Percentiles rank a stretch among this genome's conserved stretches.
Evolutionary conservation across 495 filamentous ascomycete species (phyloP).

Genomic region (Talaromyces trachyspermus): DNA sequence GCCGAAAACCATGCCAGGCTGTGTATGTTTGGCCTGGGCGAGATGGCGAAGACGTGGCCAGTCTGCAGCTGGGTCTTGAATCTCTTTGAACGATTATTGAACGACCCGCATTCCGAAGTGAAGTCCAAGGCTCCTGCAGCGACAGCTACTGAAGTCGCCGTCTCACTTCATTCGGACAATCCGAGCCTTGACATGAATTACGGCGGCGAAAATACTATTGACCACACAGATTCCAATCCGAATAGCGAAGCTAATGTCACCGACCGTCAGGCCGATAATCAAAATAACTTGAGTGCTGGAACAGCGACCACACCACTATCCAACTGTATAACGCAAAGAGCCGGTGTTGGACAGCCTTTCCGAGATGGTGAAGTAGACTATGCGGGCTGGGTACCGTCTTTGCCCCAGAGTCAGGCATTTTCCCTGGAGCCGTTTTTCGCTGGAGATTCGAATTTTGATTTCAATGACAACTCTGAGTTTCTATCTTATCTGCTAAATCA

Average conservation of each 20-base stretch:
- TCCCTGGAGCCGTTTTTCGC: background rate
- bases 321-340: too few relatives aligned
- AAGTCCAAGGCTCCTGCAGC: background rate
- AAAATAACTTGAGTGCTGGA: too few relatives aligned
- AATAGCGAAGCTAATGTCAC: too few relatives aligned
- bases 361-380: background rate
- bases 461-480: constrained; percentile 6
- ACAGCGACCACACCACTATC: too few relatives aligned
- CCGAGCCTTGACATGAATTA: too few relatives aligned
- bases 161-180: too few relatives aligned
- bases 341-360: background rate
- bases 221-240: too few relatives aligned
- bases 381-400: background rate
- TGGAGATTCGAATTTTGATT: background rate
- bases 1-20: constrained; percentile 16
- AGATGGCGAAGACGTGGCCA: constrained; percentile 14
- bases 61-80: constrained; percentile 14
- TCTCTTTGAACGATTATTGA: constrained; percentile 1
- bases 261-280: too few relatives aligned
- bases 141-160: too few relatives aligned
- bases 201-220: too few relatives aligned
- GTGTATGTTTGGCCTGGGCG: constrained; percentile 15
- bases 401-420: background rate
- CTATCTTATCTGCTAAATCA: constrained; percentile 2
- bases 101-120: background rate